Percentiles rank a stretch among this genome's conserved stretches.
Evolutionary conservation across 1,284 basidiomycete species (phyloP).

Genomic region (Testicularia cyperi): DNA sequence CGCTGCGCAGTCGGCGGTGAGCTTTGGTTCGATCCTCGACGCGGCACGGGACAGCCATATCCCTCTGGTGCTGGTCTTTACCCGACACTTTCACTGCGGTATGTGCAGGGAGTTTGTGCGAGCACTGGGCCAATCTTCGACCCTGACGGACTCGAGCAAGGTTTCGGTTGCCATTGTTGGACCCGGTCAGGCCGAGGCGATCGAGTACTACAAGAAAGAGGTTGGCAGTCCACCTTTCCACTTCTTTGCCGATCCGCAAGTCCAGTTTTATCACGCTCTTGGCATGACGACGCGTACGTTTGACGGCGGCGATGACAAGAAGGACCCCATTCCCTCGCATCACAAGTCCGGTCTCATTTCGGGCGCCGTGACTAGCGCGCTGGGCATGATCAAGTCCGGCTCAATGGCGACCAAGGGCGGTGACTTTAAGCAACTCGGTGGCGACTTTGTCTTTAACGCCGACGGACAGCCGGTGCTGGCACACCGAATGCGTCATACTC

Average conservation of each 20-base stretch:
- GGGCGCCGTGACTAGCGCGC: conserved; percentile 8
- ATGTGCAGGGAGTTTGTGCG: conserved; percentile 33
- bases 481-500: conserved; percentile 36
- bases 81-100: conserved; percentile 43
- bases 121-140: conserved; percentile 8
- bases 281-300: conserved; percentile 19
- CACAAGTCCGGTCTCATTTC: conserved; percentile 1
- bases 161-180: conserved; percentile 26
- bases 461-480: conserved; percentile 11
- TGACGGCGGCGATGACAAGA: conserved; percentile 10
- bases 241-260: conserved; percentile 28
- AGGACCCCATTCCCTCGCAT: conserved; percentile 19
- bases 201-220: conserved; percentile 11
- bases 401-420: conserved; percentile 20
- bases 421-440: conserved; percentile 37
- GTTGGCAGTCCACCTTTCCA: conserved; percentile 9
- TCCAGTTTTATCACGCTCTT: conserved; percentile 28
- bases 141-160: conserved; percentile 6
- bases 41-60: conserved; percentile 1
- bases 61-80: conserved; percentile 23
- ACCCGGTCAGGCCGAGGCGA: conserved; percentile 13
- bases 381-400: conserved; percentile 17
- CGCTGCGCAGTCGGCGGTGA: conserved; percentile 2
- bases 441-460: conserved; percentile 22
- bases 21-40: conserved; percentile 10